phyloP scores from a whole-genome alignment of 2,329 filamentous ascomycete genomes.

The Cladosporium velox region DNA sequence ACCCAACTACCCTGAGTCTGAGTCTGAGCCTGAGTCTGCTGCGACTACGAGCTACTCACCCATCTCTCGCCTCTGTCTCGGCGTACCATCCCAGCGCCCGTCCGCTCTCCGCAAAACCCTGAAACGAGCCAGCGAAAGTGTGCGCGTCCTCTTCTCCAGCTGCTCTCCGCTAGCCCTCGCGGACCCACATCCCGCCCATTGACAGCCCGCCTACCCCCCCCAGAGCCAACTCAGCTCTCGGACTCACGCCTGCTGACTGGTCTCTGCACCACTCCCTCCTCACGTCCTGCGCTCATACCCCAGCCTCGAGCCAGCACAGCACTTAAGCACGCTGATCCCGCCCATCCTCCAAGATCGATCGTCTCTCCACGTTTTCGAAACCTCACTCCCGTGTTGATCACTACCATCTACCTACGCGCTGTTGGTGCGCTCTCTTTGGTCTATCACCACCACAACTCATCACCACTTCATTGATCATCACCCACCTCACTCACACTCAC shows the following conservation, averaged over 20 bases:
- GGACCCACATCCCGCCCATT: conserved; percentile 30
- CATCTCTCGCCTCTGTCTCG: conserved; percentile 55
- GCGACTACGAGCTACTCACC: conserved; percentile 27
- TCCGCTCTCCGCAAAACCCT: conserved; percentile 17
- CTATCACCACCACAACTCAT: conserved; percentile 7
- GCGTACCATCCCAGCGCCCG: conserved; percentile 10
- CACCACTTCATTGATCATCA: conserved; percentile 27
- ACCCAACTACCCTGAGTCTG: conserved; percentile 24
- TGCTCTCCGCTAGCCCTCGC: conserved; percentile 29
- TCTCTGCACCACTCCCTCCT: conserved; percentile 20
- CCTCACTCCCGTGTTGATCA: conserved; percentile 33
- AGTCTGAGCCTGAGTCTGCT: background rate
- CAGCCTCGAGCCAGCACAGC: conserved; percentile 33
- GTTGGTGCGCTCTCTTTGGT: conserved; percentile 14
- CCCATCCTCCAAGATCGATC: conserved; percentile 46
- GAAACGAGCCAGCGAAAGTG: conserved; percentile 14
- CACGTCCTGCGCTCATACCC: conserved; percentile 27
- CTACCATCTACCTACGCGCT: conserved; percentile 19
- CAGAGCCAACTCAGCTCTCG: conserved; percentile 27
- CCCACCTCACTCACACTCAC: conserved; percentile 29
- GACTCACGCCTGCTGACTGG: conserved; percentile 23
- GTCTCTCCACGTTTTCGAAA: conserved; percentile 50
- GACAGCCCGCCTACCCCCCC: conserved; percentile 27
- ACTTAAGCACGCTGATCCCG: conserved; percentile 53
- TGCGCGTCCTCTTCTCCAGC: conserved; percentile 21